Evolutionary conservation across 495 filamentous ascomycete genomes (phyloP), one percentile per base, ranked within the genome.

Genomic region (Penicillium silybi): DNA sequence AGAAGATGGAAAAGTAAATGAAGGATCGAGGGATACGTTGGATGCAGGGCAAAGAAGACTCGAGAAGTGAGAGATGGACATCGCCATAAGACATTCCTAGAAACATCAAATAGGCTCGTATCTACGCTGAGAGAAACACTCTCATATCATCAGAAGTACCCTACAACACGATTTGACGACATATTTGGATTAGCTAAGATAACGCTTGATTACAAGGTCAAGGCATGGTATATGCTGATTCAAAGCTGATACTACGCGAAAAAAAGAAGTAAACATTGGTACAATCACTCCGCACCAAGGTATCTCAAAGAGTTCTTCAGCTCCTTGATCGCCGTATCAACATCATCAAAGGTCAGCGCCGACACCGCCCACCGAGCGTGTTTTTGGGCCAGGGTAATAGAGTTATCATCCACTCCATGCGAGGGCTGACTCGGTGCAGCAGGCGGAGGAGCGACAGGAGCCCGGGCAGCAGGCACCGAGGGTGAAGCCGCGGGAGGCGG

Each of bases 311-410:
- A 95, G 40, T 76, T 80, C 55, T 80, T 80, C 48, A 97, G 68
- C 61, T 98, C 92, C 64, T 84, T 86, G 6, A 97, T 85, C 1
- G 93, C 93, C 1, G 95, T 98, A 20, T 85, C 73, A 9, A 96
- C 86, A 71, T 98, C 93, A 62, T 98, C 93, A 68, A 97, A 98
- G 63, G 95, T 93, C 46, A 98, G 71, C 5, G 93, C 93, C 18
- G 93, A 97, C 27, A 97, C 92, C 0, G 93, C 95, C 92, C 92
- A 98, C 61, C 86, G 90, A 0, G 93, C 92, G 73, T 96, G 93
- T 59, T 97, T 98, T 65, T 96, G 90, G 9, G 93, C 93, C 52
- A 81, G 77, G 2, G 79, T 62, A 26, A 96, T 88, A 3, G 88
- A 75, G 53, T 82, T 76, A 62, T 96, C 90, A 63, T 97, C 90